Percentiles rank a stretch among this genome's conserved stretches.
Evolutionary conservation across 495 filamentous ascomycete genomes (phyloP).

Genomic region (Neurospora sp.): DNA sequence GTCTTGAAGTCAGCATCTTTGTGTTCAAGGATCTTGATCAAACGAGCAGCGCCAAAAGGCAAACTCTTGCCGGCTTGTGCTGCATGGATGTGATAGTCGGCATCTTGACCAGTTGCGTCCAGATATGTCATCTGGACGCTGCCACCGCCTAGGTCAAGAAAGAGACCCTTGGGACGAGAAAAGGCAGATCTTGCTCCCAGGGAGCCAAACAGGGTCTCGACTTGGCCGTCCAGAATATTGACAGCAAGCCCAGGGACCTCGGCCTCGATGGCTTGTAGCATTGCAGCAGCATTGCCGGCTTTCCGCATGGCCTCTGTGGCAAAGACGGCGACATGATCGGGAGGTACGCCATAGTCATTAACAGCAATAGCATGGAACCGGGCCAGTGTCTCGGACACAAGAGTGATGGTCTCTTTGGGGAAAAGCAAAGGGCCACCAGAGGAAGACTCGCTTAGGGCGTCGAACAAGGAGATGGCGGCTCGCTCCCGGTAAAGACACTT

Average conservation of each 20-base stretch:
- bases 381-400: conserved; percentile 52
- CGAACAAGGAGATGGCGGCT: conserved; percentile 77
- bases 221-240: conserved; percentile 61
- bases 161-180: conserved; percentile 47
- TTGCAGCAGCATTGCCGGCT: conserved; percentile 60
- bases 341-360: conserved; percentile 50
- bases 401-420: conserved; percentile 47
- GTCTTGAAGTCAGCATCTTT: conserved; percentile 31
- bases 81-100: conserved; percentile 34
- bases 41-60: conserved; percentile 79
- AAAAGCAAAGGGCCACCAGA: conserved; percentile 43
- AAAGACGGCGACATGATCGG: conserved; percentile 56
- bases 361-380: conserved; percentile 68
- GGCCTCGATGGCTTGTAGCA: conserved; percentile 51
- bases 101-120: conserved; percentile 45
- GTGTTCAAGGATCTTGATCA: conserved; percentile 51
- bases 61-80: conserved; percentile 44
- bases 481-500: conserved; percentile 70
- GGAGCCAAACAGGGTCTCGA: conserved; percentile 76
- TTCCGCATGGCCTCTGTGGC: conserved; percentile 85
- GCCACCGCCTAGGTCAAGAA: conserved; percentile 85
- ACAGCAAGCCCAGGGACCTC: conserved; percentile 53
- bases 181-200: conserved; percentile 74
- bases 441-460: conserved; percentile 50
- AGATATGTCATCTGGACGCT: conserved; percentile 88